A percentile compares a stretch with the other conserved stretches of the same genome.
phyloP scores from a whole-genome alignment of 2,329 filamentous ascomycete species.

The Lomentospora prolificans region DNA sequence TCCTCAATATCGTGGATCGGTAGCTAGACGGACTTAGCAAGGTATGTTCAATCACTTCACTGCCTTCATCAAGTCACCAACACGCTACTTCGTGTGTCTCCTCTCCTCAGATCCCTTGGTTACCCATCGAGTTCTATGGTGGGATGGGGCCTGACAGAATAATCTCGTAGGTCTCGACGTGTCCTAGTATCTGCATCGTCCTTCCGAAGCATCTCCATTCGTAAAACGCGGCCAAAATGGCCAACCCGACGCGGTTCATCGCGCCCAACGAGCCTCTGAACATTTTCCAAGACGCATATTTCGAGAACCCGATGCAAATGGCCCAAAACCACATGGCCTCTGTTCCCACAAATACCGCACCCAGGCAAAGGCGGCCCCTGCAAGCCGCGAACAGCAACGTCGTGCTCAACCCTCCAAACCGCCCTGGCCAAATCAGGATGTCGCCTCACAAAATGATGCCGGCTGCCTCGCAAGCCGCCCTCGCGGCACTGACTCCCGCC shows the following conservation, averaged over 20 bases:
- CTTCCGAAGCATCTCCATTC: constrained; percentile 1
- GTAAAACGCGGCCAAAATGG: constrained; percentile 36
- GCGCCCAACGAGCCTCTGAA: constrained; percentile 37
- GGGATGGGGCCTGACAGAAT: neutral
- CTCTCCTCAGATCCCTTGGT: neutral
- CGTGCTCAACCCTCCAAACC: constrained; percentile 51
- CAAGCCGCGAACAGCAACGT: constrained; percentile 49
- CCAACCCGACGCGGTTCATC: constrained; percentile 38
- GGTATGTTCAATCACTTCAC: neutral
- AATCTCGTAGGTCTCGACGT: neutral
- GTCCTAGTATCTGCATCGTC: neutral
- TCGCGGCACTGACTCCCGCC: constrained; percentile 38
- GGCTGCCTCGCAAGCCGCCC: neutral
- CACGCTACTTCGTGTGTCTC: neutral
- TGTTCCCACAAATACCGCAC: constrained; percentile 29
- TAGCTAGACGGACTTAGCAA: neutral
- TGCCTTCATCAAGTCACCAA: neutral
- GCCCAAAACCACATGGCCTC: constrained; percentile 48
- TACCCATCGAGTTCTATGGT: neutral
- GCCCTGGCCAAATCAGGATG: neutral
- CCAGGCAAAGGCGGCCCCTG: constrained; percentile 31
- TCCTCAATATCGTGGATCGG: neutral
- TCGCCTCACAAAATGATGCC: constrained; percentile 3
- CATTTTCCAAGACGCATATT: constrained; percentile 43
- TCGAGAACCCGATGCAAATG: constrained; percentile 34